Base-by-base conservation (phyloP, 2,329 filamentous ascomycete species). In the Pestalotiopsis sp. region DNA sequence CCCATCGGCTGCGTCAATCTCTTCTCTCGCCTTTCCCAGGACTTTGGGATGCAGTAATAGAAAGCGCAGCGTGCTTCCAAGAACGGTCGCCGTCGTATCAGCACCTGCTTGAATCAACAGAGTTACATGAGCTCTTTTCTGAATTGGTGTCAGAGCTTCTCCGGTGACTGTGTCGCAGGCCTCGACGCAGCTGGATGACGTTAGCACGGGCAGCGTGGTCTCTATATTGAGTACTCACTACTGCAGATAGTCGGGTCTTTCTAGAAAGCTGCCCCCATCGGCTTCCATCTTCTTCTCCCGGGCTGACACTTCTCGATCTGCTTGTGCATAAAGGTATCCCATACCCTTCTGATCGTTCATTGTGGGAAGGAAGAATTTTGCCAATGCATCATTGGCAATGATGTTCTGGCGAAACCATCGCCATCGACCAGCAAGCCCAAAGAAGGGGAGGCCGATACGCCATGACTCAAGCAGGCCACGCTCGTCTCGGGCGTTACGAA, bases 401-500 rank as follows among this genome's bases (percentile, higher is more conserved):
- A 72, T 63, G 57, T 81, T 77, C 9, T 31, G 56, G 4, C 80
- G 74, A 65, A 82, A 80, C 67, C 78, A 79, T 1, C 75, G 73
- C 61, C 74, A 81, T 4, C 81, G 75, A 1, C 72, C 74, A 3
- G 75, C 73, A 62, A 82, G 78, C n/a, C 80, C 79, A 62, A 81
- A 81, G 68, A 82, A 78, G 45, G 74, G 72, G 5, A 83, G 74
- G 0, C 78, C 78, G 5, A 77, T 71, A 20, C 80, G 78, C 77
- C 79, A 82, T 65, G 78, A 78, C 6, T 64, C 67, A 7, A 83
- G 71, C 13, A 83, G 73, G 11, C 72, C 69, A 31, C 78, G 76
- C 68, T 82, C 80, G 72, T 83, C 81, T 41, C 78, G 75, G 67
- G 78, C 76, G 62, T 81, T 79, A 67, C 74, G 66, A 13, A 83